Percentiles rank a stretch among this genome's conserved stretches.
Evolutionary conservation across 768 basidiomycete genomes (phyloP).

Genomic region (Termitomyces sp.): DNA sequence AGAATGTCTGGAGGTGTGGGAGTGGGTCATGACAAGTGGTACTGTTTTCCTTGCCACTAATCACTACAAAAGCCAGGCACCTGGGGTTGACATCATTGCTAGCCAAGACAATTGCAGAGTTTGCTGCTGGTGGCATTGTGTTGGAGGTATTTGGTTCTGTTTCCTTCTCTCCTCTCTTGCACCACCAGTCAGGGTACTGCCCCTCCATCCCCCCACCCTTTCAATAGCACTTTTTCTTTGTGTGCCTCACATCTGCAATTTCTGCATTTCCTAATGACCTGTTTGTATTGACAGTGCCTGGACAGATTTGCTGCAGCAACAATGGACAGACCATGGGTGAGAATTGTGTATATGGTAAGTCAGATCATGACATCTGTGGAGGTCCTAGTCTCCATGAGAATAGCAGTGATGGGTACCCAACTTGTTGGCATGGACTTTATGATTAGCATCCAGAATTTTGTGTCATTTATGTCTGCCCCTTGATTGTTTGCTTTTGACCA

Average conservation of each 20-base stretch:
- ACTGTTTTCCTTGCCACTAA: too few species aligned
- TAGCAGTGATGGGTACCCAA: neutral
- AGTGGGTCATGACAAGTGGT: too few species aligned
- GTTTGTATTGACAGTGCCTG: neutral
- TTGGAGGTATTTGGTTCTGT: too few species aligned
- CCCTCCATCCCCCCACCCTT: neutral
- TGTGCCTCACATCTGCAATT: too few species aligned
- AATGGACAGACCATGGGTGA: neutral
- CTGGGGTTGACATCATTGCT: too few species aligned
- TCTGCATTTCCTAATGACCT: too few species aligned
- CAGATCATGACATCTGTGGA: neutral
- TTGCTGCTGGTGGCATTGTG: too few species aligned
- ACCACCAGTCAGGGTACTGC: neutral
- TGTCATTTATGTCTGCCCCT: neutral
- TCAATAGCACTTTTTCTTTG: too few species aligned
- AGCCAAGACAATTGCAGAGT: too few species aligned
- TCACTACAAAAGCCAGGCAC: too few species aligned
- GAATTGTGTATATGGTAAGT: neutral
- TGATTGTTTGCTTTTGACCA: neutral
- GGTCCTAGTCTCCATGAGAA: neutral
- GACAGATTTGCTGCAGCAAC: neutral
- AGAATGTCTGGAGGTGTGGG: too few species aligned
- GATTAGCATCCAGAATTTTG: neutral
- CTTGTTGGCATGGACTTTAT: neutral
- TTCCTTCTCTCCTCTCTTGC: neutral